Base-by-base conservation (phyloP, 805 yeast species). In the Wickerhamiella sergipiensis region DNA sequence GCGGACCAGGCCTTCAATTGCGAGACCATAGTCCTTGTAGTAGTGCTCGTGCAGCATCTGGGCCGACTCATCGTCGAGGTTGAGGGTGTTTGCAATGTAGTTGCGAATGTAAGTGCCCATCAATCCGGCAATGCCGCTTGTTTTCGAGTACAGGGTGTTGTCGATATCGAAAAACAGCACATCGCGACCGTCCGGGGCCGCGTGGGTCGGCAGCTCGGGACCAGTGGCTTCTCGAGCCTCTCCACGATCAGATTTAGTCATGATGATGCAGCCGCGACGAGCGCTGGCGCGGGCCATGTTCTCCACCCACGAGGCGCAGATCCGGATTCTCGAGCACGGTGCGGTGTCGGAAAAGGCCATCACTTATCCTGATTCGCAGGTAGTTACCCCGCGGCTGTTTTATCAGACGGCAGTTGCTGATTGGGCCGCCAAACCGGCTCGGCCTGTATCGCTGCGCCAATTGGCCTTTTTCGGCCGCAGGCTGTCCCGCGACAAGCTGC, bases 151-250 rank as follows among this genome's bases (percentile, higher is more conserved):
- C 29, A 90, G 74, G 36, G 97, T 88, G 65, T 90, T 90, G 70
- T 90, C 98, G 50, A 90, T 87, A 64, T 90, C 98, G 61, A 90
- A 90, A 67, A 80, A 87, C 67, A 92, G 85, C 6, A 64, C 66
- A 19, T 40, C 46, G 17, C 56, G 21, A 10, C n/a, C 47, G 23
- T 17, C 23, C 6, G 22, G 43, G 19, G n/a, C 43, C 19, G 24
- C 22, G 6, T 40, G 43, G 15, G 24, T 40, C 19, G 22, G 24
- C 43, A 40, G 43, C 43, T 10, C 18, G 10, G 19, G 40, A 5
- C 15, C 24, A 6, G 10, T 7, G 43, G 24, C 24, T 5, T 18
- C 24, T 3, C 21, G 42, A 18, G 40, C 19, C 40, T 36, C 40
- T 15, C 17, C 40, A 17, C 18, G 19, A 6, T 17, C 43, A 17